A percentile compares a stretch with the other conserved stretches of the same genome.
Conservation (phyloP, 129 eudicot species). For the Centrapalus pauciflorus region DNA sequence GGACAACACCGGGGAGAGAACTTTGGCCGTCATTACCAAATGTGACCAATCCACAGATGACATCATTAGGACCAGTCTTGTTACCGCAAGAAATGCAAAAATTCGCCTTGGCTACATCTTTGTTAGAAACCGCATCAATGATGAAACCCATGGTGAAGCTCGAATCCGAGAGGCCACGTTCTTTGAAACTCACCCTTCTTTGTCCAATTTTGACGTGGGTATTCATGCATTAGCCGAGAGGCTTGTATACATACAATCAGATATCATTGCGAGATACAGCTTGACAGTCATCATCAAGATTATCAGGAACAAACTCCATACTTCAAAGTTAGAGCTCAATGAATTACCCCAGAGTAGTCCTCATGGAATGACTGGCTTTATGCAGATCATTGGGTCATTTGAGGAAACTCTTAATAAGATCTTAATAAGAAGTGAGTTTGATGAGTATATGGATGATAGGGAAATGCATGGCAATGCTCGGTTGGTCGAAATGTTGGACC, state of each 20-base stretch:
- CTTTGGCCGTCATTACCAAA: slow-evolving; percentile 27
- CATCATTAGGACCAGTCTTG: slow-evolving; percentile 1
- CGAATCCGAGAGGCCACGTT: slow-evolving; percentile 15
- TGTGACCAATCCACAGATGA: slow-evolving; percentile 17
- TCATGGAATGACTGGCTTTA: slow-evolving; percentile 23
- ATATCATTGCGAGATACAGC: slow-evolving; percentile 29
- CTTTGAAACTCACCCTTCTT: slow-evolving; percentile 1
- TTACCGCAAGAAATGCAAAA: background rate
- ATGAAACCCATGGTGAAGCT: slow-evolving; percentile 26
- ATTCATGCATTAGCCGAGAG: slow-evolving; percentile 23
- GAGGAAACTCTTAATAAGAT: slow-evolving; percentile 25
- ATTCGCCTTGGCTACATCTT: slow-evolving; percentile 24
- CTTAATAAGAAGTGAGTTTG: slow-evolving; percentile 30
- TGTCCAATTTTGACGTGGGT: slow-evolving; percentile 27
- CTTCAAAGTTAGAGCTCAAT: slow-evolving; percentile 10
- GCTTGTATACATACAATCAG: slow-evolving; percentile 22
- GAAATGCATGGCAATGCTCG: slow-evolving; percentile 35
- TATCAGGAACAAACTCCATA: slow-evolving; percentile 19
- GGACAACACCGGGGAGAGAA: slow-evolving; percentile 28
- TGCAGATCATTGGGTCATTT: slow-evolving; percentile 20
- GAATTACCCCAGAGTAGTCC: slow-evolving; percentile 21
- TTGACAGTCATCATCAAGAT: slow-evolving; percentile 18
- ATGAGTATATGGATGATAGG: slow-evolving; percentile 22
- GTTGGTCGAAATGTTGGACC: slow-evolving; percentile 26
- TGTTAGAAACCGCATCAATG: slow-evolving; percentile 21